These are phyloP conservation scores for Pittosporum tobira DNA, from an alignment of 129 eudicot species.

Conservation along the genomic window DNA sequence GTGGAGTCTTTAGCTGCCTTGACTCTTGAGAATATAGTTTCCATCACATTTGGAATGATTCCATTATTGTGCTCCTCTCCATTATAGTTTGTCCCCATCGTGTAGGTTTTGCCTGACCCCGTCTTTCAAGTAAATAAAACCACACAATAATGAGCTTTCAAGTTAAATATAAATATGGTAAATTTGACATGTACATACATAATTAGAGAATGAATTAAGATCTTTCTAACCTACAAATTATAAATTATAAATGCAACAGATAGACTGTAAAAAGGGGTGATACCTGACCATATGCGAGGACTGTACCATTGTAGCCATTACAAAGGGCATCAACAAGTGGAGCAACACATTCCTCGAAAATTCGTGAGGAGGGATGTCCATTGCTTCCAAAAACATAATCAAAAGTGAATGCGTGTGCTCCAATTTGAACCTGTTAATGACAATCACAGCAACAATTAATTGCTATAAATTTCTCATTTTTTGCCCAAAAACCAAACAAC, in stretches of 20 bases:
- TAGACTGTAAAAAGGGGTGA: not conserved
- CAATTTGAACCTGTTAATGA: conserved; percentile 70
- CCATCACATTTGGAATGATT: conserved; percentile 82
- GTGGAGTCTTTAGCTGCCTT: conserved; percentile 46
- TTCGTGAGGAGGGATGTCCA: conserved; percentile 31
- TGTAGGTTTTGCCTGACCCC: conserved; percentile 94
- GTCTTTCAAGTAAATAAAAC: conserved; percentile 35
- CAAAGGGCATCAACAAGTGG: conserved; percentile 80
- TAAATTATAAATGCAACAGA: not conserved
- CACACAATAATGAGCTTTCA: conserved; percentile 6
- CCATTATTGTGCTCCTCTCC: conserved; percentile 58
- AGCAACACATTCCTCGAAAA: conserved; percentile 71
- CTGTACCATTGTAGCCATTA: conserved; percentile 84
- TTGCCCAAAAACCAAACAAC: not conserved
- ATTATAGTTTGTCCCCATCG: conserved; percentile 93
- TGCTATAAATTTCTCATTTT: too few relatives aligned
- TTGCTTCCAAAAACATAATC: conserved; percentile 65
- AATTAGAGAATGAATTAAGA: not conserved
- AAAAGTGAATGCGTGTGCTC: conserved; percentile 76
- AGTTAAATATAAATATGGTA: not conserved
- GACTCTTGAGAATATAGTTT: conserved; percentile 56
- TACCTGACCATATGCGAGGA: conserved; percentile 95
- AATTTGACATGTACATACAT: too few relatives aligned
- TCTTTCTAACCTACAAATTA: not conserved
- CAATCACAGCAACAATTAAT: too few relatives aligned